Conservation (phyloP, 306 rosid genomes). For the Trifolium repens region DNA sequence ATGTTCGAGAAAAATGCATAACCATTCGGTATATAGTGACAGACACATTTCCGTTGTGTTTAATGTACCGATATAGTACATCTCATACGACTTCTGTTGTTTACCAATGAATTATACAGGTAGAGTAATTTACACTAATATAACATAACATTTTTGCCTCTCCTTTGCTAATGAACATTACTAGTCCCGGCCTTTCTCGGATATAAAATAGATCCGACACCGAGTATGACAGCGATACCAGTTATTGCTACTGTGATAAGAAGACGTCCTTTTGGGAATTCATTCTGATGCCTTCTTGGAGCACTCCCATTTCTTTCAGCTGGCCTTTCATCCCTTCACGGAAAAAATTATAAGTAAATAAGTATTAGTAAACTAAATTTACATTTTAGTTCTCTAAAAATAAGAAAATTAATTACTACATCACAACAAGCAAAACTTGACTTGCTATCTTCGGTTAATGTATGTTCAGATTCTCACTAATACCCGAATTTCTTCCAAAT, state of each 20-base stretch:
- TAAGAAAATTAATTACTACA: constrained; percentile 3
- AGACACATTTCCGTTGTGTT: constrained; percentile 38
- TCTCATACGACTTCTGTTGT: constrained; percentile 37
- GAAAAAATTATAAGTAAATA: constrained; percentile 33
- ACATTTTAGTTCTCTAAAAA: neutral
- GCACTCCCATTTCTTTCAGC: constrained; percentile 63
- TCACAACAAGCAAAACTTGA: neutral
- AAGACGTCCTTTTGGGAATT: constrained; percentile 63
- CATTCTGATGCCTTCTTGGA: constrained; percentile 59
- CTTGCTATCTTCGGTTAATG: neutral
- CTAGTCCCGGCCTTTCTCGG: constrained; percentile 65
- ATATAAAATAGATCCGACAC: constrained; percentile 68
- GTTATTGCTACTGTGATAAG: constrained; percentile 83
- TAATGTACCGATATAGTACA: constrained; percentile 13
- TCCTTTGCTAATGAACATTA: constrained; percentile 54
- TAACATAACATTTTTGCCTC: constrained; percentile 28
- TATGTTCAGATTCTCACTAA: too few species aligned
- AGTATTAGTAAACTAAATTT: neutral
- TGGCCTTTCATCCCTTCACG: constrained; percentile 68
- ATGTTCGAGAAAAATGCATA: constrained; percentile 23
- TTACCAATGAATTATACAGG: constrained; percentile 37
- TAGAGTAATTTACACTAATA: constrained; percentile 46
- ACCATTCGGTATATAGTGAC: neutral
- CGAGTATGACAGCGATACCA: constrained; percentile 75
- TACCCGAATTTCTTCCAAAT: too few species aligned